Base-by-base conservation (phyloP, 495 filamentous ascomycete genomes). In the Durotheca rogersii region DNA sequence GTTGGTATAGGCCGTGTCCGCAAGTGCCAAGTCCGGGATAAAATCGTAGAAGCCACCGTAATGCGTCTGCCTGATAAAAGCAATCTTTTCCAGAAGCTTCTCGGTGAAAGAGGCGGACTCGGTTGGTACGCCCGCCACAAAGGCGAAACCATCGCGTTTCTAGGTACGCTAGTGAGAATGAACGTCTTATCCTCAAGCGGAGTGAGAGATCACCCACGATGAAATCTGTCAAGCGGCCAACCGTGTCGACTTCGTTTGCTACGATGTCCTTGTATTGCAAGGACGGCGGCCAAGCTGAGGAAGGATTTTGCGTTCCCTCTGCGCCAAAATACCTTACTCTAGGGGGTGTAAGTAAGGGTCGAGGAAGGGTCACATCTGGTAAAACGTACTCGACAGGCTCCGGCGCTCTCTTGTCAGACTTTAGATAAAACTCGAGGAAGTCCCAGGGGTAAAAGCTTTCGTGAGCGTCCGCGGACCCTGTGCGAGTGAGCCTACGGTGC, bases 31-130 rank as follows among this genome's bases (percentile, higher is more conserved):
- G 64, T 96, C 88, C 21, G 91, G 82, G 1, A 85, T 91, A 67
- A 97, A 96, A 67, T 95, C 89, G 77, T 90, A 97, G 71, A 96
- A 96, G 18, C 87, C 90, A 53, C 89, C 92, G 63, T 96, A 97
- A 63, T 97, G 92, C 0, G 92, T 97, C 30, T 81, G 66, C 7
- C 88, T 78, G 58, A 96, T 89, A 53, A 88, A 88, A 6, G 87
- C 79, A 41, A 97, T 94, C 18, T 82, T 80, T 61, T 89, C 80
- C 2, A 96, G 73, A 4, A 96, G 73, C 19, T 67, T 47, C 60
- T 89, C 56, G 2, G 92, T 96, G 3, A 78, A 72, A 58, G 84
- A 74, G 0, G 88, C 87, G 12, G 76, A 77, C 5, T 71, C 54
- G 17, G 76, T 61, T 0, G 90, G 89, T 30, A 83, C 83, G 30